These are phyloP conservation scores for Penicillium cinerascens DNA, from an alignment of 495 filamentous ascomycete genomes.

Conservation along the genomic window DNA sequence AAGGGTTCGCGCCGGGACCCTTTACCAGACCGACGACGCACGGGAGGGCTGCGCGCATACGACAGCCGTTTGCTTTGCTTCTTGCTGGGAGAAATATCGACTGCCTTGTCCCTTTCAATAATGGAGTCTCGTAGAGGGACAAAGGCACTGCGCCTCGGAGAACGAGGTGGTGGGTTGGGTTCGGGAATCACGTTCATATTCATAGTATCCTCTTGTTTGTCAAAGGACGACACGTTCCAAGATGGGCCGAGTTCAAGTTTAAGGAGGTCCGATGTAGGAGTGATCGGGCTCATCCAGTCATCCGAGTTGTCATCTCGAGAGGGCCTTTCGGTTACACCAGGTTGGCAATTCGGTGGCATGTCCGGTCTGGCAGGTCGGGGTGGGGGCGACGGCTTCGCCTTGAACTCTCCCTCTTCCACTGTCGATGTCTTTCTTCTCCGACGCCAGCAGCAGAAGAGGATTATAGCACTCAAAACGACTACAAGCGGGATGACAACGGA, in stretches of 20 bases:
- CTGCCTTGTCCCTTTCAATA: constrained; percentile 24
- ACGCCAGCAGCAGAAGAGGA: constrained; percentile 44
- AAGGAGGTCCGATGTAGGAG: constrained; percentile 30
- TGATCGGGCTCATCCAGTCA: constrained; percentile 23
- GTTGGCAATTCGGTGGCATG: constrained; percentile 27
- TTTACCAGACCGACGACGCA: constrained; percentile 31
- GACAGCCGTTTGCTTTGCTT: constrained; percentile 33
- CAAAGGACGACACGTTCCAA: constrained; percentile 34
- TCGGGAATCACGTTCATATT: constrained; percentile 12
- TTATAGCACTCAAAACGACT: constrained; percentile 28
- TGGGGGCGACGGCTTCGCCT: constrained; percentile 21
- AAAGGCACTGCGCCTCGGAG: constrained; percentile 31
- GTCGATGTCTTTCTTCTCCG: constrained; percentile 27
- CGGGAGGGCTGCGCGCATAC: constrained; percentile 26
- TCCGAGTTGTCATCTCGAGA: constrained; percentile 23
- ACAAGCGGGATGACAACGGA: constrained; percentile 42
- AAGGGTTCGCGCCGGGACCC: constrained; percentile 39
- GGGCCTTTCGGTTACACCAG: constrained; percentile 20
- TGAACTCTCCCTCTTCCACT: constrained; percentile 24
- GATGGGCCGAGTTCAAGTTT: constrained; percentile 36
- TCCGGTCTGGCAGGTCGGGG: constrained; percentile 23
- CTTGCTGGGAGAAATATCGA: constrained; percentile 17
- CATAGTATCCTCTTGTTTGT: constrained; percentile 18
- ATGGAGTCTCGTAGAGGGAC: constrained; percentile 23
- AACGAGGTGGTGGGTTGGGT: constrained; percentile 27